Evolutionary conservation across 257 asterid species (phyloP).

Genomic region (Penstemon newberryi): DNA sequence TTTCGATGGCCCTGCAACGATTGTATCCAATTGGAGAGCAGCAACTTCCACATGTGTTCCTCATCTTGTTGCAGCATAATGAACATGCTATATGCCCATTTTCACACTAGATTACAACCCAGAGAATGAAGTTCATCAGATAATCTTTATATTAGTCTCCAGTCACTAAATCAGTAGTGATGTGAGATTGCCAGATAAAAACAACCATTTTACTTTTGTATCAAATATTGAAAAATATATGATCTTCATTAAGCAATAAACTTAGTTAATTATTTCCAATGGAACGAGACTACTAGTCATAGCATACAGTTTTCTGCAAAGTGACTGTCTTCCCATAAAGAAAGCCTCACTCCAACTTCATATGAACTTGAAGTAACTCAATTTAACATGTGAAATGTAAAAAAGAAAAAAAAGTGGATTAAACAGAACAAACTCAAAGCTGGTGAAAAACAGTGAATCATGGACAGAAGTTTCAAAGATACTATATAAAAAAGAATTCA

Average conservation of each 20-base stretch:
- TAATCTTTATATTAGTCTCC: too few species aligned
- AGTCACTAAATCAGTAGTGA: too few species aligned
- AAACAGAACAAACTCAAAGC: background rate
- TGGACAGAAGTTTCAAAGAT: slow-evolving; percentile 6
- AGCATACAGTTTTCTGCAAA: background rate
- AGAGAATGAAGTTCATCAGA: background rate
- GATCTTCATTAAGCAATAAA: too few species aligned
- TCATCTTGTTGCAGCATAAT: slow-evolving; percentile 57
- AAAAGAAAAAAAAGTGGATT: background rate
- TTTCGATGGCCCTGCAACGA: slow-evolving; percentile 74
- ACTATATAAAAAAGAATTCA: slow-evolving; percentile 1
- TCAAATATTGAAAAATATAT: too few species aligned
- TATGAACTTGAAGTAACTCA: background rate
- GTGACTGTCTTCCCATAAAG: background rate
- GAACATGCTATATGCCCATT: slow-evolving; percentile 77
- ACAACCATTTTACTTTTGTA: too few species aligned
- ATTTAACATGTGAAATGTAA: background rate
- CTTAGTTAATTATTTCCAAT: too few species aligned
- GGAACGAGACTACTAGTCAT: too few species aligned
- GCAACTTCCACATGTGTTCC: slow-evolving; percentile 64
- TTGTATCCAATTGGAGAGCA: slow-evolving; percentile 59
- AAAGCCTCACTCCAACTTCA: slow-evolving; percentile 1
- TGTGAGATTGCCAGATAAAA: too few species aligned
- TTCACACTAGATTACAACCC: slow-evolving; percentile 55
- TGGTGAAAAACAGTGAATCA: background rate